These are phyloP conservation scores for Fraxinus americana DNA, from an alignment of 257 asterid genomes.

Conservation along the genomic window DNA sequence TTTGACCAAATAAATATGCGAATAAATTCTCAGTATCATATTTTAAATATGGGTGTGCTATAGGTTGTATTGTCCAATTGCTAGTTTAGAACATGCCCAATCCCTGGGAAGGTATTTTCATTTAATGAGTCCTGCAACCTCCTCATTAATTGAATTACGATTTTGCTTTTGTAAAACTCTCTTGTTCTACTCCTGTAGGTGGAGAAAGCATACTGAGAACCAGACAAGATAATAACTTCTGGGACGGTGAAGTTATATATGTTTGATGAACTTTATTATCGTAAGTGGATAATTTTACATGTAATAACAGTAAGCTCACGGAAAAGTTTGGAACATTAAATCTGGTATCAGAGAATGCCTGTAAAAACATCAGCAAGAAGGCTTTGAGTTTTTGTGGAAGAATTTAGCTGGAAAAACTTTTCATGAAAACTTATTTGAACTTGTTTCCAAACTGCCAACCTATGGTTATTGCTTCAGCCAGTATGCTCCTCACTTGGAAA, in stretches of 20 bases:
- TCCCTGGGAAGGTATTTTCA: slow-evolving; percentile 39
- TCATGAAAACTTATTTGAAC: slow-evolving; percentile 50
- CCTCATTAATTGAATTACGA: no score
- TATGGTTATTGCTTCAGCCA: slow-evolving; percentile 56
- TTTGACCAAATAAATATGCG: no score
- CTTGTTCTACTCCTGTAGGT: no score
- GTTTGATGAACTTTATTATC: slow-evolving; percentile 23
- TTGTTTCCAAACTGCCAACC: slow-evolving; percentile 51
- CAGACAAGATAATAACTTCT: slow-evolving; percentile 10
- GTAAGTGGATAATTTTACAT: slow-evolving; percentile 11
- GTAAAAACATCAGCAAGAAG: slow-evolving; percentile 66
- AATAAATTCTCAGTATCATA: no score
- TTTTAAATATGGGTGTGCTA: no score
- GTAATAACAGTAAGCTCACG: slow-evolving; percentile 5
- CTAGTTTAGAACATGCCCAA: no score
- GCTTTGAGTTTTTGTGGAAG: slow-evolving; percentile 44
- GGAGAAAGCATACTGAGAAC: no score
- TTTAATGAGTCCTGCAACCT: not conserved
- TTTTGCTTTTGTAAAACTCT: no score
- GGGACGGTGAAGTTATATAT: slow-evolving; percentile 14
- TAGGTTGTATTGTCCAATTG: no score
- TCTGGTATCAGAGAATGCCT: slow-evolving; percentile 39
- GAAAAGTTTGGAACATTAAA: slow-evolving; percentile 60
- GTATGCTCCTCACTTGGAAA: slow-evolving; percentile 72
- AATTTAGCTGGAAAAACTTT: not conserved